Conservation (phyloP, 306 rosid species). For the Comarum palustre region DNA sequence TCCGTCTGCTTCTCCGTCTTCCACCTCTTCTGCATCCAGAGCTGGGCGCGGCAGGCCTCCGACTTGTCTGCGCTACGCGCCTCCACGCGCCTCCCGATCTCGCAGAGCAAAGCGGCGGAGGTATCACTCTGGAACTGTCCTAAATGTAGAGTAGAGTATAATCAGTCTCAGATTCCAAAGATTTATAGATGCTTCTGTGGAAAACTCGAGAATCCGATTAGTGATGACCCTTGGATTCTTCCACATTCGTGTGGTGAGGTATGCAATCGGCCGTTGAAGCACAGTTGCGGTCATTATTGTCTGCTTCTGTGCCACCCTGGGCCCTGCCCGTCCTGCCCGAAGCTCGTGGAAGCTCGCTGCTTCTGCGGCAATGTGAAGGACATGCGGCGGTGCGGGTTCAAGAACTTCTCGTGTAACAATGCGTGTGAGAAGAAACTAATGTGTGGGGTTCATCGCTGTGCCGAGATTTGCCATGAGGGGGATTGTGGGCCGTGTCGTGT, state of each 20-base stretch:
- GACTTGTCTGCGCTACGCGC: slow-evolving; percentile 68
- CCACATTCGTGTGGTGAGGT: slow-evolving; percentile 95
- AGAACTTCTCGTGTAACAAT: slow-evolving; percentile 59
- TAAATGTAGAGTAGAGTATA: slow-evolving; percentile 69
- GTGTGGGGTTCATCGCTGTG: slow-evolving; percentile 61
- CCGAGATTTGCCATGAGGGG: slow-evolving; percentile 66
- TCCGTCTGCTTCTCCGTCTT: slow-evolving; percentile 86
- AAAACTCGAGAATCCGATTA: slow-evolving; percentile 63
- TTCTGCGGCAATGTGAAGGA: slow-evolving; percentile 63
- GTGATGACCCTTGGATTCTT: slow-evolving; percentile 86
- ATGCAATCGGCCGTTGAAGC: slow-evolving; percentile 65
- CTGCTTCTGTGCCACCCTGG: slow-evolving; percentile 88
- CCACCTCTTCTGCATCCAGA: slow-evolving; percentile 86
- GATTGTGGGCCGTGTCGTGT: slow-evolving; percentile 62
- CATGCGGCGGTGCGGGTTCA: slow-evolving; percentile 75
- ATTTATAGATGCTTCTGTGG: slow-evolving; percentile 77
- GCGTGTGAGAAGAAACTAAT: slow-evolving; percentile 53
- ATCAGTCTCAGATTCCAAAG: slow-evolving; percentile 64
- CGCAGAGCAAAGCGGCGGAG: slow-evolving; percentile 43
- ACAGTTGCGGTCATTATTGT: slow-evolving; percentile 76
- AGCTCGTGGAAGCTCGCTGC: slow-evolving; percentile 64
- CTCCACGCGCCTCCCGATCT: slow-evolving; percentile 63
- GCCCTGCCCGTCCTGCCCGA: slow-evolving; percentile 91
- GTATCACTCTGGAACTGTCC: slow-evolving; percentile 84
- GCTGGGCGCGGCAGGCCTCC: slow-evolving; percentile 89